Conservation (phyloP, 2,329 filamentous ascomycete genomes). For the Fusarium gaditjirri region DNA sequence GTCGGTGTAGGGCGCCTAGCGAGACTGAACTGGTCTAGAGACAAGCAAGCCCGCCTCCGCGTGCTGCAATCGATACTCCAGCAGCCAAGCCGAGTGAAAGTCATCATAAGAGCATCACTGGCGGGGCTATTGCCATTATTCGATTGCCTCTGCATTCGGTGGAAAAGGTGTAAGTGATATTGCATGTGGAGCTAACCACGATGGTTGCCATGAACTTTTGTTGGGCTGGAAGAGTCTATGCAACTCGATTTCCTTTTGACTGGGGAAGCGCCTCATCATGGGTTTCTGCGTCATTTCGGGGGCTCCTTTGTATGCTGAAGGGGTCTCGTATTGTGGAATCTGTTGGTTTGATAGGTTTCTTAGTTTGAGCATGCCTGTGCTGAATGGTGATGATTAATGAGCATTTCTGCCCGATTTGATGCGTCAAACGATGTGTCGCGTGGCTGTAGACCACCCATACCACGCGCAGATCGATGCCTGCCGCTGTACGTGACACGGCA, state of each 20-base stretch:
- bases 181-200: not conserved
- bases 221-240: constrained; percentile 13
- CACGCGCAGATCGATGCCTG: constrained; percentile 14
- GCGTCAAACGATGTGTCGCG: not conserved
- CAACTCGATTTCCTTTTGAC: constrained; percentile 3
- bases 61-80: constrained; percentile 20
- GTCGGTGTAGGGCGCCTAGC: constrained; percentile 1
- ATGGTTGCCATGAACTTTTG: constrained; percentile 20
- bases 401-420: not conserved
- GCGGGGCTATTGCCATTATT: constrained; percentile 21
- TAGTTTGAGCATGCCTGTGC: not conserved
- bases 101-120: constrained; percentile 21
- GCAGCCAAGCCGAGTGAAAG: constrained; percentile 29
- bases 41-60: not conserved
- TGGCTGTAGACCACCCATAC: constrained; percentile 1
- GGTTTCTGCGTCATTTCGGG: constrained; percentile 21
- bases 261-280: not conserved
- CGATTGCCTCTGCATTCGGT: constrained; percentile 11
- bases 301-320: not conserved
- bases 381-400: not conserved
- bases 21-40: not conserved
- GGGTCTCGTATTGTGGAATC: not conserved
- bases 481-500: not conserved
- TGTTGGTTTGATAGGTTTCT: constrained; percentile 2
- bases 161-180: not conserved